These are phyloP conservation scores for Chlorella ohadii DNA, from an alignment of 139 green algal species.

Conservation along the genomic window DNA sequence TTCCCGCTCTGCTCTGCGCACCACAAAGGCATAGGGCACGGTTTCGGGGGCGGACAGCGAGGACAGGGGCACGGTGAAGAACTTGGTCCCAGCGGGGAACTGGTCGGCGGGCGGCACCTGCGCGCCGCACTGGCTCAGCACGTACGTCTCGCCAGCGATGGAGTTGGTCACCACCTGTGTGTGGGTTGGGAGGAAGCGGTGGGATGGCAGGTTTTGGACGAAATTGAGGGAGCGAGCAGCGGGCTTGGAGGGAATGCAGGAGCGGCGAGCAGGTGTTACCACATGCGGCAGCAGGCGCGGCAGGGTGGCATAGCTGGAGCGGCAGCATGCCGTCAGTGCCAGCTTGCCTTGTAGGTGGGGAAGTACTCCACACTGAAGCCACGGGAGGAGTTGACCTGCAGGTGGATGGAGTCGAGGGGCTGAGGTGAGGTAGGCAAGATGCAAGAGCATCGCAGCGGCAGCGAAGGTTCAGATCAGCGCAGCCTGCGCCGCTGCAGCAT, in stretches of 20 bases:
- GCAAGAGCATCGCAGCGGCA: not conserved
- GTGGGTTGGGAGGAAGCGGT: not conserved
- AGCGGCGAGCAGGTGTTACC: too few relatives aligned
- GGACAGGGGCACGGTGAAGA: slow-evolving; percentile 76
- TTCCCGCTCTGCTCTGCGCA: too few relatives aligned
- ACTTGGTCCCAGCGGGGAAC: slow-evolving; percentile 54
- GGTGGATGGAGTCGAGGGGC: too few relatives aligned
- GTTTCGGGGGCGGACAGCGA: slow-evolving; percentile 67
- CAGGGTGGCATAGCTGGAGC: too few relatives aligned
- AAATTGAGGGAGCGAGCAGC: not conserved
- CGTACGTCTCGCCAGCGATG: slow-evolving; percentile 71
- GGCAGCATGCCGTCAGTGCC: too few relatives aligned
- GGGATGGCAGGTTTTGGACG: not conserved
- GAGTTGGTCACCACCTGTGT: slow-evolving; percentile 70
- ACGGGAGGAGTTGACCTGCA: slow-evolving; percentile 61
- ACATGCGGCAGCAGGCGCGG: too few relatives aligned
- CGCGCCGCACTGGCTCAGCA: slow-evolving; percentile 84
- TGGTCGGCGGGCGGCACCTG: slow-evolving; percentile 5
- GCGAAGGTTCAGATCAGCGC: not conserved
- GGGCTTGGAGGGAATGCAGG: not conserved
- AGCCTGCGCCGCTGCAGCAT: too few relatives aligned
- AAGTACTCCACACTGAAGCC: slow-evolving; percentile 76
- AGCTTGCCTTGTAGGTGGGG: slow-evolving; percentile 51
- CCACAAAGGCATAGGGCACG: slow-evolving; percentile 70
- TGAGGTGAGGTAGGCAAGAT: not conserved